Percentiles rank a stretch among this genome's conserved stretches.
These are phyloP conservation scores for Herpetospermum pedunculosum DNA, from an alignment of 306 rosid genomes.

Conservation along the genomic window DNA sequence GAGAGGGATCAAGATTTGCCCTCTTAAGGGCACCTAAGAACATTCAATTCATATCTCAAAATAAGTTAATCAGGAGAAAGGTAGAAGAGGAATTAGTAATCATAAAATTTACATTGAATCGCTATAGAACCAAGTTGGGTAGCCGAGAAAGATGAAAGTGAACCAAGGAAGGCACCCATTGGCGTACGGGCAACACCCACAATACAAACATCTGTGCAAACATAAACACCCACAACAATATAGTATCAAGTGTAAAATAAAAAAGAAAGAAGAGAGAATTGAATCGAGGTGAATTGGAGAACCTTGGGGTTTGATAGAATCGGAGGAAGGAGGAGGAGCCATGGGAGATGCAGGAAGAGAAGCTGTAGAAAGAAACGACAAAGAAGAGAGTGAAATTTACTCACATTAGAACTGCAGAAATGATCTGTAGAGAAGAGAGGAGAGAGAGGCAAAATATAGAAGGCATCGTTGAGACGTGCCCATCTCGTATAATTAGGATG, in stretches of 20 bases:
- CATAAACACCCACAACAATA: neutral
- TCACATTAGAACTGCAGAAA: neutral
- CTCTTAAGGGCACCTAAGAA: slow-evolving; percentile 67
- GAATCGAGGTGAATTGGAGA: neutral
- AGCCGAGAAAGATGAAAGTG: slow-evolving; percentile 78
- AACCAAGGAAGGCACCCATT: slow-evolving; percentile 69
- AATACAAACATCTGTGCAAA: slow-evolving; percentile 65
- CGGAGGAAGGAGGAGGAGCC: slow-evolving; percentile 38
- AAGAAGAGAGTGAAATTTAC: neutral
- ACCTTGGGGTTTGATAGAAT: slow-evolving; percentile 59
- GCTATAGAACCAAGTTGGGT: slow-evolving; percentile 71
- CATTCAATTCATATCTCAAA: neutral
- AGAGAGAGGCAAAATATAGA: neutral
- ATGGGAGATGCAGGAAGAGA: slow-evolving; percentile 19
- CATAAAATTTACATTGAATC: slow-evolving; percentile 32
- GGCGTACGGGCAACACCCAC: slow-evolving; percentile 95
- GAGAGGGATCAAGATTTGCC: slow-evolving; percentile 69
- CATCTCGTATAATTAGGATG: neutral
- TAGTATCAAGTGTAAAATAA: neutral
- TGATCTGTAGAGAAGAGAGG: neutral
- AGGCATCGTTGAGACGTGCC: neutral
- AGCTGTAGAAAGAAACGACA: neutral
- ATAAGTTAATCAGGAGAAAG: neutral
- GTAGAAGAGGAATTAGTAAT: neutral
- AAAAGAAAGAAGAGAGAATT: neutral